phyloP scores from a whole-genome alignment of 2,329 filamentous ascomycete species.

The Aspergillus sp. region DNA sequence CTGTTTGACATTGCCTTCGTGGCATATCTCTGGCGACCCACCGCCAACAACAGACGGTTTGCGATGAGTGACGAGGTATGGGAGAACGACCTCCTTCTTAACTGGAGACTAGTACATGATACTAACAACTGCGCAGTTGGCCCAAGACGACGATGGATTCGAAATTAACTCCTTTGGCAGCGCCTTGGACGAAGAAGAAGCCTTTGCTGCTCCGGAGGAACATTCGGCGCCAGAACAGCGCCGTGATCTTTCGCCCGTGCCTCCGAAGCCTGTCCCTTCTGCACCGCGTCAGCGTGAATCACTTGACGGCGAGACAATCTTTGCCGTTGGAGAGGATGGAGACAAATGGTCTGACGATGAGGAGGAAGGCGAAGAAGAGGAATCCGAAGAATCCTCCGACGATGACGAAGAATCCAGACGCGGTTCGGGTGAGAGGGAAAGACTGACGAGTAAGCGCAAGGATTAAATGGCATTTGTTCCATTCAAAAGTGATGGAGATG shows the following conservation, averaged over 20 bases:
- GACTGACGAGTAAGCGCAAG: slow-evolving; percentile 33
- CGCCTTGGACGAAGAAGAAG: slow-evolving; percentile 57
- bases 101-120: not conserved
- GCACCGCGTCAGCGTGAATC: slow-evolving; percentile 49
- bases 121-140: slow-evolving; percentile 51
- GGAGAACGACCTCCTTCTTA: not conserved
- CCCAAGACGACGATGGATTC: slow-evolving; percentile 96
- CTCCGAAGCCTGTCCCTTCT: slow-evolving; percentile 47
- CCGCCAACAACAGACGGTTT: slow-evolving; percentile 91
- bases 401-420: slow-evolving; percentile 44
- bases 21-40: slow-evolving; percentile 93
- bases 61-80: slow-evolving; percentile 93
- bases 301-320: slow-evolving; percentile 87
- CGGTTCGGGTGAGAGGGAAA: slow-evolving; percentile 44
- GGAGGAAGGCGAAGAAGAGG: slow-evolving; percentile 54
- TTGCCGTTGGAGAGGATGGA: slow-evolving; percentile 79
- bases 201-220: slow-evolving; percentile 32
- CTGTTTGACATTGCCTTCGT: slow-evolving; percentile 87
- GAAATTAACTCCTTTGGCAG: slow-evolving; percentile 89
- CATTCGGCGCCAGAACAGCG: slow-evolving; percentile 21
- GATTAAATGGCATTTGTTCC: not conserved
- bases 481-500: too few species aligned
- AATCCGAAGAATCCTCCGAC: slow-evolving; percentile 77
- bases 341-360: slow-evolving; percentile 71
- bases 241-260: slow-evolving; percentile 32